Conservation (phyloP, 164 flowering plant species). For the Paratinospora sagittata region DNA sequence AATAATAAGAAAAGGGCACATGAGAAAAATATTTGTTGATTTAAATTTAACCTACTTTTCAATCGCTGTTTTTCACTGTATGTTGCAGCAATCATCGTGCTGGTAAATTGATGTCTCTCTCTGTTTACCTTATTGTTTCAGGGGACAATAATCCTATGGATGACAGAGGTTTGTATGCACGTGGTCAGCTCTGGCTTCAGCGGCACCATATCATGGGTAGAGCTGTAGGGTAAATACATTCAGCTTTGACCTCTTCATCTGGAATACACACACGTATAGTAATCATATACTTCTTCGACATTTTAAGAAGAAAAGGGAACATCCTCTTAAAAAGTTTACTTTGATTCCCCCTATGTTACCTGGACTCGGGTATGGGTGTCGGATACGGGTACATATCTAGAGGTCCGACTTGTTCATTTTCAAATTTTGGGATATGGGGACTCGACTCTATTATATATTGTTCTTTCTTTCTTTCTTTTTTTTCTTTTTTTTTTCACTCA, state of each 20-base stretch:
- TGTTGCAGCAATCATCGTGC: neutral
- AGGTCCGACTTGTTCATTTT: no score
- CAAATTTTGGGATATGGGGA: no score
- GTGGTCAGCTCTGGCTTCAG: constrained; percentile 70
- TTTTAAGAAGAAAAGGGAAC: neutral
- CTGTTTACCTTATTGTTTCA: constrained; percentile 17
- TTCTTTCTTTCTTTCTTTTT: no score
- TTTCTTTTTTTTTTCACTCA: no score
- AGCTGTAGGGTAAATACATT: constrained; percentile 55
- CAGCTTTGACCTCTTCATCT: neutral
- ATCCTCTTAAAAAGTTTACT: neutral
- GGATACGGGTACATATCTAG: no score
- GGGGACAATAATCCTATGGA: constrained; percentile 64
- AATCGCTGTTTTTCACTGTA: neutral
- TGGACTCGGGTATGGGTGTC: no score
- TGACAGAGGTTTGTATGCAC: constrained; percentile 63
- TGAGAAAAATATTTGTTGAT: neutral
- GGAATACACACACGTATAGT: neutral
- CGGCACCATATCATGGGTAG: constrained; percentile 68
- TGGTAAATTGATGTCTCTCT: neutral
- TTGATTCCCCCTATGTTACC: neutral
- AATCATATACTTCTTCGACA: neutral
- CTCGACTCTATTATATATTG: no score
- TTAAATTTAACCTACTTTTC: neutral
- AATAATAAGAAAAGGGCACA: neutral